Evolutionary conservation across 2,329 filamentous ascomycete genomes (phyloP), one percentile per base, ranked within the genome.

Genomic region (Falciphora oryzae): DNA sequence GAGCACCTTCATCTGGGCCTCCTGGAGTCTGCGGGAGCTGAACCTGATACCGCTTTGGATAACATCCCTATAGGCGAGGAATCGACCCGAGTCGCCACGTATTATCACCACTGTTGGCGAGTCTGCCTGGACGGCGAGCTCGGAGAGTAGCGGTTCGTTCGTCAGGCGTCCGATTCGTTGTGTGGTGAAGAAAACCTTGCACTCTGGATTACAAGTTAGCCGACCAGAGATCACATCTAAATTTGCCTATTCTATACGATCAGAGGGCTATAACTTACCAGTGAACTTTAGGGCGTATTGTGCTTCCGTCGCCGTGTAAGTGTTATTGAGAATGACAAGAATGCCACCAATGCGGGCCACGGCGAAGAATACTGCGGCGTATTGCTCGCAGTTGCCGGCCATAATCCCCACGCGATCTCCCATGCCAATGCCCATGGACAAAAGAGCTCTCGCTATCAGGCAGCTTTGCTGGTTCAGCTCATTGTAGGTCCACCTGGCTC

Each of bases 361-460:
- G 4, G 88, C 89, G 69, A 92, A 92, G 79, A 92, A 91, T 22
- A 92, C 82, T 3, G 89, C 83, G 35, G 90, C 76, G 86, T 94
- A 94, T 85, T 96, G 82, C 83, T 96, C 78, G 81, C 93, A 79
- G 84, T 96, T 77, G 79, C 93, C 70, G 76, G 89, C 89, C 87
- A 92, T 91, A 68, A 93, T 88, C 35, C 86, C 90, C 32, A 93
- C 81, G 18, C 89, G 82, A 73, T 92, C 90, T 50, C 89, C 89
- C 35, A 85, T 83, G 56, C 83, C 79, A 63, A 92, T 85, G 2
- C 89, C 89, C 75, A 87, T 83, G 28, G 85, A 83, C 58, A 91
- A 76, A 66, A 93, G 75, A 14, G 89, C 89, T 62, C 85, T 86
- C 7, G 88, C 87, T 59, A 90, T 75, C 64, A 82, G 78, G 59